Evolutionary conservation across 2,329 filamentous ascomycete species (phyloP).

Genomic region (Sporothrix brasiliensis): DNA sequence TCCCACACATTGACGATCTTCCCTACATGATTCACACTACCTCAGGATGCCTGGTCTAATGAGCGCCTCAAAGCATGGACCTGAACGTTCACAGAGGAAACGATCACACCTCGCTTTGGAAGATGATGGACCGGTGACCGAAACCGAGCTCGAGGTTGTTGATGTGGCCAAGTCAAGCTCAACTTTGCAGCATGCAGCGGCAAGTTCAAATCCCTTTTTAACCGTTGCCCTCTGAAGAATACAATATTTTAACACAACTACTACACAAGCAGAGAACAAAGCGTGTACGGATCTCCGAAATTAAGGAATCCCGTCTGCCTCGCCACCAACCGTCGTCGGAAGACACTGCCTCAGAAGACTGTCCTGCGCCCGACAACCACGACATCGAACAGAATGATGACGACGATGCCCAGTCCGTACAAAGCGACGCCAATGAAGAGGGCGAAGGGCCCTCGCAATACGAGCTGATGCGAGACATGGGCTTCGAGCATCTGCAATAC

Average conservation of each 20-base stretch:
- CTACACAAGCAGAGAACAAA: slow-evolving; percentile 39
- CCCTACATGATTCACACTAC: not conserved
- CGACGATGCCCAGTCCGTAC: slow-evolving; percentile 30
- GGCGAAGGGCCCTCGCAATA: slow-evolving; percentile 57
- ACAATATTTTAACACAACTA: not conserved
- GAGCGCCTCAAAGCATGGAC: not conserved
- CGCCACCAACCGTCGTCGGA: not conserved
- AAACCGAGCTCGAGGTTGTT: slow-evolving; percentile 40
- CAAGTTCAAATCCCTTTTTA: slow-evolving; percentile 38
- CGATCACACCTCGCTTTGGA: slow-evolving; percentile 47
- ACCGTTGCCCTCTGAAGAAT: not conserved
- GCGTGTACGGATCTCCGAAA: slow-evolving; percentile 45
- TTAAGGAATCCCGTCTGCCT: slow-evolving; percentile 21
- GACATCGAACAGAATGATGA: not conserved
- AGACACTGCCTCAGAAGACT: not conserved
- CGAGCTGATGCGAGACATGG: slow-evolving; percentile 61
- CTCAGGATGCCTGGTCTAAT: slow-evolving; percentile 41
- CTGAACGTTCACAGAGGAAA: slow-evolving; percentile 43
- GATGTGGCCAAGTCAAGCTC: slow-evolving; percentile 50
- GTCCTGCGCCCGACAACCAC: not conserved
- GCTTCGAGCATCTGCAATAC: slow-evolving; percentile 60
- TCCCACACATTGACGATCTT: not conserved
- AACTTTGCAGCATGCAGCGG: slow-evolving; percentile 46
- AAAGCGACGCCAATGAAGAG: slow-evolving; percentile 33
- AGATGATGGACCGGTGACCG: slow-evolving; percentile 40